Base-by-base conservation (phyloP, 106 monocot genomes). In the Acanthochlamys bracteata region DNA sequence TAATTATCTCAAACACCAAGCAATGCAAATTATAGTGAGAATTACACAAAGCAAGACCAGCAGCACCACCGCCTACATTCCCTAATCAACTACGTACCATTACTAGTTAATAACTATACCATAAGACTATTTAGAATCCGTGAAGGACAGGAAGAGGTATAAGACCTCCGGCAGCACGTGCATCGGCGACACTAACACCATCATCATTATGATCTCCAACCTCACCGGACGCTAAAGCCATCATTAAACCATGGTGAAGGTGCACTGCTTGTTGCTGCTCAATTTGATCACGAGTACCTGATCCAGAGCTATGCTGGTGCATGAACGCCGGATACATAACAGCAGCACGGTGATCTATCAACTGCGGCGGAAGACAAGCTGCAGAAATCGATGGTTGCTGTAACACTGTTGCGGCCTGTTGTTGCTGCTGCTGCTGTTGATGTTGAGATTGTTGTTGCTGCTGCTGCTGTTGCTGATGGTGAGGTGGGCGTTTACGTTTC, bases 401-500 rank as follows among this genome's bases (percentile, higher is more conserved):
- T 33, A 33, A 33, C 33, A 33, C 33, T 33, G 33, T 33, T 33
- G 4, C 33, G 1, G 33, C 33, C 1, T 1, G 33, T 33, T 33
- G 33, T 6, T 3, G 33, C 33, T 33, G 33, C 33, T 33, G 33
- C 33, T 33, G 33, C 33, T 33, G 33, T 3, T 33, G 33, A 33
- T 1, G 1, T 33, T 33, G 33, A 33, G 33, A 33, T 33, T 33
- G 33, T 10, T 49, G 49, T 49, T 49, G 49, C 9, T 49, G 49
- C 17, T 49, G 49, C 17, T 49, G 49, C 17, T 49, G 49, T 2
- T 12, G 17, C 17, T 49, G 49, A 4, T 49, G 49, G 12, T 49
- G 49, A 17, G 64, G 49, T 7, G 73, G 69, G 14, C 79, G 64
- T 59, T 79, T 83, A 7, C 83, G 71, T 25, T 75, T 72, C 79